Percentiles rank a stretch among this genome's conserved stretches.
phyloP scores from a whole-genome alignment of 2,329 filamentous ascomycete genomes.

The Neobulgaria alba region DNA sequence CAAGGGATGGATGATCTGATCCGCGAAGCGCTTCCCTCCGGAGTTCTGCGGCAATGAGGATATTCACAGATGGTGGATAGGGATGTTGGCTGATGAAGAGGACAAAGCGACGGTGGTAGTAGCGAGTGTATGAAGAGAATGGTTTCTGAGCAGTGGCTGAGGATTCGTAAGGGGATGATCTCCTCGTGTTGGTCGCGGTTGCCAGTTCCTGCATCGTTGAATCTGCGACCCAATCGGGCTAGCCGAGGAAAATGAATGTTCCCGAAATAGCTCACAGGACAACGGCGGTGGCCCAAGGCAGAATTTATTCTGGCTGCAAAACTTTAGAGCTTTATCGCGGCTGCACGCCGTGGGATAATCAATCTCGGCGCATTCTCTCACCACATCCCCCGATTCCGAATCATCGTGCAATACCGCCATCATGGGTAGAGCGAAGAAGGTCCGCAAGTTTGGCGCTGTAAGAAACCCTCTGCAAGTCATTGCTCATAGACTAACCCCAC shows the following conservation, averaged over 20 bases:
- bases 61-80: no score
- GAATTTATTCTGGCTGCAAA: no score
- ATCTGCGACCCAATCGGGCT: no score
- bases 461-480: slow-evolving; percentile 19
- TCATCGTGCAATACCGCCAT: slow-evolving; percentile 17
- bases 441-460: slow-evolving; percentile 77
- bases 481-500: slow-evolving; percentile 7
- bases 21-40: slow-evolving; percentile 1
- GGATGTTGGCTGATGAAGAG: background rate
- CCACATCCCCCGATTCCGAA: no score
- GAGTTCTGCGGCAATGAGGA: no score
- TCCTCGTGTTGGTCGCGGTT: background rate
- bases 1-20: no score
- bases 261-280: no score
- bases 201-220: background rate
- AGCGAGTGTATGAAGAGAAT: background rate
- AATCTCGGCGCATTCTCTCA: no score
- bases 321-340: no score
- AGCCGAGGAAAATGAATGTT: no score
- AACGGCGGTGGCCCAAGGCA: no score
- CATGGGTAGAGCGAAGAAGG: slow-evolving; percentile 87
- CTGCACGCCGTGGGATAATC: no score
- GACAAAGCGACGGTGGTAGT: background rate
- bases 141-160: background rate
- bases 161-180: background rate